These are phyloP conservation scores for Agarophyton chilense DNA, from an alignment of 23 red algal species.

Conservation along the genomic window DNA sequence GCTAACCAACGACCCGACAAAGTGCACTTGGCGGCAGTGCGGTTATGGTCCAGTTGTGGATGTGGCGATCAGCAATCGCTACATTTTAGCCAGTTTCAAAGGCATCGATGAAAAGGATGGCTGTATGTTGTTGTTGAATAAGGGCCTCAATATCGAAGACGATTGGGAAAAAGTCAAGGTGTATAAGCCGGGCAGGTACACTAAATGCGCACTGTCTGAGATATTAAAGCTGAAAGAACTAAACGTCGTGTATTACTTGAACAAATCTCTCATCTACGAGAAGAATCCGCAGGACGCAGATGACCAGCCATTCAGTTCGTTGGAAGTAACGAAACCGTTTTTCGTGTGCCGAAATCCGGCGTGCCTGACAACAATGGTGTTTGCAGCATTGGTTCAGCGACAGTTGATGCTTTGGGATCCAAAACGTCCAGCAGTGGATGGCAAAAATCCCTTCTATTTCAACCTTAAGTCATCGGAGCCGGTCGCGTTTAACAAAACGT, in stretches of 20 bases:
- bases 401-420: slow-evolving; percentile 12
- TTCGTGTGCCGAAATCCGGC: neutral
- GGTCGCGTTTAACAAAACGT: slow-evolving; percentile 7
- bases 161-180: neutral
- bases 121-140: neutral
- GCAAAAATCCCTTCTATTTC: slow-evolving; percentile 1
- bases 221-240: slow-evolving; percentile 25
- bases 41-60: neutral
- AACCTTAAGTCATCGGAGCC: neutral
- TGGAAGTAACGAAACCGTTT: neutral
- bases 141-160: slow-evolving; percentile 2
- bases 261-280: slow-evolving; percentile 13
- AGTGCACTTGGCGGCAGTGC: neutral
- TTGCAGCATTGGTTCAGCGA: neutral
- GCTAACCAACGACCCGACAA: neutral
- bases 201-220: slow-evolving; percentile 12
- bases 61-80: slow-evolving; percentile 7
- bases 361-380: neutral
- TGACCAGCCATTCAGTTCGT: neutral
- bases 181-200: slow-evolving; percentile 1
- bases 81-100: neutral
- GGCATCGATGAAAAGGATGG: slow-evolving; percentile 2
- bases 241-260: neutral
- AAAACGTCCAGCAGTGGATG: neutral
- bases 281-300: neutral